A percentile compares a stretch with the other conserved stretches of the same genome.
phyloP scores from a whole-genome alignment of 139 green algal species.

The Eudorina sp. region DNA sequence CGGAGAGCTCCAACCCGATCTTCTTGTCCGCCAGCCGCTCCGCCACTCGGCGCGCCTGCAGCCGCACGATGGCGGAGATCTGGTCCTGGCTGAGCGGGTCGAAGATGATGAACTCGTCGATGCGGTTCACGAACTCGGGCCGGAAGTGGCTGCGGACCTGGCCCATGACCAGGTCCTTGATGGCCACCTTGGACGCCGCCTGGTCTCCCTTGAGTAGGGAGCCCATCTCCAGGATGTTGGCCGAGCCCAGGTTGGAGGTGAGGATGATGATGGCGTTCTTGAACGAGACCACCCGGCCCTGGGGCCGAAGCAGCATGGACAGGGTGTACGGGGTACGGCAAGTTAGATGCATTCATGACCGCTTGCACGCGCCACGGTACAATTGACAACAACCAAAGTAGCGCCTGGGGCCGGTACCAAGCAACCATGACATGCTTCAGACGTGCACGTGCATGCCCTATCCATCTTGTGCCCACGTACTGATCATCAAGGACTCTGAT shows the following conservation, averaged over 20 bases:
- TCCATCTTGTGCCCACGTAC: too few species aligned
- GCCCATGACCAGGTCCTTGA: constrained; percentile 55
- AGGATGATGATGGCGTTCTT: constrained; percentile 98
- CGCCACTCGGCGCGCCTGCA: constrained; percentile 71
- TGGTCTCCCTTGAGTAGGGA: background rate
- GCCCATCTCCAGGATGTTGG: constrained; percentile 72
- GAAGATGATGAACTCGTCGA: constrained; percentile 99
- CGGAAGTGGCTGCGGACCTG: constrained; percentile 90
- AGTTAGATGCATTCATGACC: too few species aligned
- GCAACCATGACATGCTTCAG: too few species aligned
- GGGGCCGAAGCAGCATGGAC: constrained; percentile 22
- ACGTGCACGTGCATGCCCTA: too few species aligned
- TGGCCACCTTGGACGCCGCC: background rate
- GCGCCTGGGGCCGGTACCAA: too few species aligned
- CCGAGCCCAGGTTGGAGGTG: constrained; percentile 94
- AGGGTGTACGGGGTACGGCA: too few species aligned
- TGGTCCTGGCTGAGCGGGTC: constrained; percentile 86
- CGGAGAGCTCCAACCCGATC: constrained; percentile 86
- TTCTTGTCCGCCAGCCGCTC: constrained; percentile 92
- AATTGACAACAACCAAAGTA: too few species aligned
- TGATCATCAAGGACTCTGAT: too few species aligned
- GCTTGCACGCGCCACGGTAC: too few species aligned
- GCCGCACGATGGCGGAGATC: constrained; percentile 89
- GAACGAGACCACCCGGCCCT: constrained; percentile 93
- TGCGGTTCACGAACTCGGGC: constrained; percentile 99